Evolutionary conservation across 225 moss, liverwort and hornwort genomes (phyloP), one percentile per base, ranked within the genome.

Genomic region (Sphagnum contortum): DNA sequence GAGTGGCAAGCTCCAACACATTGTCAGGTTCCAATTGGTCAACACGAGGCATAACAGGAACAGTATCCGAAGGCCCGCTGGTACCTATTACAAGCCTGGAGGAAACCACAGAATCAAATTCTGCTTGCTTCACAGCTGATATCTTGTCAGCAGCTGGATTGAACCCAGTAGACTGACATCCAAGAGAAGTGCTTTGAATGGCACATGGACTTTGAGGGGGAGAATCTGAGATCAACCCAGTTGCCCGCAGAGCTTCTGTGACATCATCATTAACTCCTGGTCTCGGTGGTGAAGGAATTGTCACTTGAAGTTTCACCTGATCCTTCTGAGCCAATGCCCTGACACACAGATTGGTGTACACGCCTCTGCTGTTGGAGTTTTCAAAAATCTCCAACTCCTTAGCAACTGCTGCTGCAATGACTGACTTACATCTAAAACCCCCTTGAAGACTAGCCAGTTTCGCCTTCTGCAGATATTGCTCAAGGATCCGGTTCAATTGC

Each of bases 291-390:
- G 73, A 64, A 76, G 84, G 78, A 58, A 81, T 76, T 14, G 54
- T 70, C 9, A 85, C 74, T 70, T 78, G 78, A 64, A 81, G 81
- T 57, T 64, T 71, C 48, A 52, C 59, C 68, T 83, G 69, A 49
- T 76, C 81, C 68, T 77, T 77, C 62, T 87, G 86, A 73, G 89
- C 78, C 75, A 92, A 83, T 53, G 92, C 87, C 66, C 92, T 87
- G 12, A 85, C 88, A 71, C 92, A 96, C 3, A 92, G 88, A 75
- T 92, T 96, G 60, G 88, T 64, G 72, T 96, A 96, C n/a, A 96
- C 95, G 68, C 90, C 90, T 82, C 82, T 96, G 69, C 78, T 88
- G 57, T 90, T 92, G 48, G 90, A 88, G 49, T 72, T 80, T 62
- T 82, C 79, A 59, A 77, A 88, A n/a, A 92, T 77, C 47, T 88